Base-by-base conservation (phyloP, 495 filamentous ascomycete genomes). In the Terfezia claveryi region DNA sequence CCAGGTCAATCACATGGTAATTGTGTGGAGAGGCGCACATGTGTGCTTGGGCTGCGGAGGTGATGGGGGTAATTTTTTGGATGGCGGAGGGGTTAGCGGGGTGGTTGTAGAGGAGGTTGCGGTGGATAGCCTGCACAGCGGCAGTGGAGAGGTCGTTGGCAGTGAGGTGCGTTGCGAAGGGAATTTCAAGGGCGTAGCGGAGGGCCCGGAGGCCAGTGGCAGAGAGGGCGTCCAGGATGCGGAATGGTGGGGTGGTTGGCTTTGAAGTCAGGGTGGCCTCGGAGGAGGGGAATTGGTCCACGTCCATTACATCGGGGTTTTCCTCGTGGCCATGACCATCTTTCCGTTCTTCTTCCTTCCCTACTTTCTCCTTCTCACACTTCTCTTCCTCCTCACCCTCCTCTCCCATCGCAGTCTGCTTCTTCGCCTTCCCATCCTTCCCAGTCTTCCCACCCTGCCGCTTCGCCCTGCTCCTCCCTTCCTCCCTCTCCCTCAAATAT, bases 1-100 rank as follows among this genome's bases (percentile, higher is more conserved):
- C 91, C 17, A 99, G 76, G 64, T 99, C 91, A 57, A 99, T 92
- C 37, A 95, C 86, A 61, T 96, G 80, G 68, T 93, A 96, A 16
- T 71, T 61, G n/a, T 23, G 36, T 32, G 38, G 46, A 37, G 44
- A 36, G 38, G 68, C 70, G 63, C 94, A 92, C 92, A 99, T 95
- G 62, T 88, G 85, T n/a, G 77, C 76, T 12, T 84, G 73, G 6
- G 91, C 91, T 71, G 95, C 86, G 38, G 80, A 81, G 38, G 76
- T 76, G n/a, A 74, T 81, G 17, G 81, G 71, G 11, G 69, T 74
- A 54, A 99, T 83, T 57, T 80, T 85, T 9, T 57, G 53, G 49
- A 65, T 59, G 16, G 63, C 59, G 5, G 53, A 32, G n/a, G 49
- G 23, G 36, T 76, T 70, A 49, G 74, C 67, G 7, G 88, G 71